Percentiles rank a stretch among this genome's conserved stretches.
These are phyloP conservation scores for Dicorynia guianensis DNA, from an alignment of 306 rosid species.

Conservation along the genomic window DNA sequence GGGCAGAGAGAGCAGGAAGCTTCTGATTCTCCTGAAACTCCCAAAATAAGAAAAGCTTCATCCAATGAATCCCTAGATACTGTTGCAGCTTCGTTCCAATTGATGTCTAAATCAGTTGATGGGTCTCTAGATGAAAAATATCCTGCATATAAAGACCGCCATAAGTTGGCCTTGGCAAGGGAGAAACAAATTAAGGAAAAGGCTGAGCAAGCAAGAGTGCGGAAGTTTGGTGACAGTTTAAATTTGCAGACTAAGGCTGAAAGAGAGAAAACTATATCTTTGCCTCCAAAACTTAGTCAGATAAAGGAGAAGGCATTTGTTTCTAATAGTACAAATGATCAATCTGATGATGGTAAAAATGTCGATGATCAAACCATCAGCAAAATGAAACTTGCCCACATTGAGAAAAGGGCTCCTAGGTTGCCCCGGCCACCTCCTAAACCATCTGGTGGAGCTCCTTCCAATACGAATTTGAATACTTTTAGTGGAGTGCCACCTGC, in stretches of 20 bases:
- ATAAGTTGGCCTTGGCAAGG: slow-evolving; percentile 88
- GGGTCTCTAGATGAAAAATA: slow-evolving; percentile 81
- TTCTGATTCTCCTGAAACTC: slow-evolving; percentile 67
- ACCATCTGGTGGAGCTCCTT: slow-evolving; percentile 51
- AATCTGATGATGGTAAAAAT: slow-evolving; percentile 61
- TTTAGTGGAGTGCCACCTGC: slow-evolving; percentile 60
- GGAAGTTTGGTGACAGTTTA: slow-evolving; percentile 69
- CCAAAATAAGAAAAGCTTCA: slow-evolving; percentile 57
- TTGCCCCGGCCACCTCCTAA: slow-evolving; percentile 92
- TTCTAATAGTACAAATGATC: slow-evolving; percentile 59
- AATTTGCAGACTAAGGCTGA: slow-evolving; percentile 57
- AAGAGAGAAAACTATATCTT: slow-evolving; percentile 54
- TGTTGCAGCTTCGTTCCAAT: slow-evolving; percentile 83
- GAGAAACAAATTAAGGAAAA: slow-evolving; percentile 83
- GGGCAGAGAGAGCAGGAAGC: slow-evolving; percentile 72
- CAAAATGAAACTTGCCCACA: slow-evolving; percentile 81
- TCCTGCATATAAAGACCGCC: slow-evolving; percentile 92
- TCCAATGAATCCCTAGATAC: slow-evolving; percentile 68
- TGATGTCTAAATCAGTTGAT: slow-evolving; percentile 96
- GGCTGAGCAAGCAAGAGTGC: slow-evolving; percentile 87
- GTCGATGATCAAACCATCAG: slow-evolving; percentile 69
- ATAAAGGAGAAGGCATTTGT: slow-evolving; percentile 76
- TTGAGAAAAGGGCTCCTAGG: slow-evolving; percentile 91
- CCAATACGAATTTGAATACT: slow-evolving; percentile 52
- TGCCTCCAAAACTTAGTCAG: slow-evolving; percentile 76